A percentile compares a stretch with the other conserved stretches of the same genome.
Conservation (phyloP, 2,329 filamentous ascomycete species). For the Westerdykella ornata region DNA sequence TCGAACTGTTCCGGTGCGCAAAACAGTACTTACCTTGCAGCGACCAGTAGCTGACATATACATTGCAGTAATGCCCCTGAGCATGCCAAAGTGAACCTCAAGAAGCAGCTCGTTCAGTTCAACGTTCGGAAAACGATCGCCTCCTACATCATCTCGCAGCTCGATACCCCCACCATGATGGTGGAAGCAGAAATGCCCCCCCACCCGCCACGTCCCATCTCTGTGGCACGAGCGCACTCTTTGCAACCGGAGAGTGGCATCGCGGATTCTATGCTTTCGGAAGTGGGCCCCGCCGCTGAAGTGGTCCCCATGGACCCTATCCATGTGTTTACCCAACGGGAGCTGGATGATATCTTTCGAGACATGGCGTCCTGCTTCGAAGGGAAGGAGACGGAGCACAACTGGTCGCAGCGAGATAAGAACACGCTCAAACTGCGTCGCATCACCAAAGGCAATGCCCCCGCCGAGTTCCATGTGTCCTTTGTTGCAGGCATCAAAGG, state of each 20-base stretch:
- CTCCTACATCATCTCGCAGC: conserved; percentile 68
- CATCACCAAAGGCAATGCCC: conserved; percentile 76
- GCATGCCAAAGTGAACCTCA: conserved; percentile 79
- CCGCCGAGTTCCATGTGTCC: conserved; percentile 64
- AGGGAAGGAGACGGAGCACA: conserved; percentile 80
- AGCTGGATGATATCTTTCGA: conserved; percentile 80
- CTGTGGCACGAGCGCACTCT: conserved; percentile 29
- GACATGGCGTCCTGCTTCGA: conserved; percentile 79
- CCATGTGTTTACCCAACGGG: conserved; percentile 75
- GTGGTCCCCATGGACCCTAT: conserved; percentile 68
- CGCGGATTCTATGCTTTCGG: conserved; percentile 37
- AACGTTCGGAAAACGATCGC: conserved; percentile 84
- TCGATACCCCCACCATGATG: conserved; percentile 45
- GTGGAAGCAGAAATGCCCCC: conserved; percentile 24
- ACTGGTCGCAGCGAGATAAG: conserved; percentile 85
- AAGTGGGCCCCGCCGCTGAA: conserved; percentile 59
- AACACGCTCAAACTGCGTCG: conserved; percentile 67
- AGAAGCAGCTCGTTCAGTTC: conserved; percentile 74
- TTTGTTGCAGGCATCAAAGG: conserved; percentile 66
- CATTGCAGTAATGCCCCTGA: conserved; percentile 62
- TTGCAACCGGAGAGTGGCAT: conserved; percentile 41
- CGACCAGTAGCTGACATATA: conserved; percentile 12
- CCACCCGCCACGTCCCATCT: conserved; percentile 16
- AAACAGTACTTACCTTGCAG: background rate
- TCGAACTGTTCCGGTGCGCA: conserved; percentile 72